These are phyloP conservation scores for Volvariella volvacea DNA, from an alignment of 1,284 basidiomycete species.

Conservation along the genomic window DNA sequence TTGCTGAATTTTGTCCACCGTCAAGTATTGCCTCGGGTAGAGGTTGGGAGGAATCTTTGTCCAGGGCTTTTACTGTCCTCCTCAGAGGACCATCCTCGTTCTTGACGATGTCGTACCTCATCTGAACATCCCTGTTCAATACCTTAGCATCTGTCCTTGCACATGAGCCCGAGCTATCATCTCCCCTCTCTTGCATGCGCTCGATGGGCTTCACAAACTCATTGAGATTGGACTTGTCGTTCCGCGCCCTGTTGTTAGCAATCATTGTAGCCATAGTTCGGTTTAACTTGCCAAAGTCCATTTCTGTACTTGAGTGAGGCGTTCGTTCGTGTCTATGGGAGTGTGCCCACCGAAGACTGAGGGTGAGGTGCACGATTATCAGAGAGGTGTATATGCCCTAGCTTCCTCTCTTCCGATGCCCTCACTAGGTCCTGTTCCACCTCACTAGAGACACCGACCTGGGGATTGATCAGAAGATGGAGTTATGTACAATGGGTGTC, in stretches of 20 bases:
- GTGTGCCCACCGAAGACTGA: constrained; percentile 46
- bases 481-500: no score
- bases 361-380: constrained; percentile 39
- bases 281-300: constrained; percentile 41
- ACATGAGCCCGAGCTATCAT: constrained; percentile 38
- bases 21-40: neutral
- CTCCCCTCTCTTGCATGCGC: constrained; percentile 20
- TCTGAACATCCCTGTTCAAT: constrained; percentile 66
- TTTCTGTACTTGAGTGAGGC: neutral
- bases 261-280: constrained; percentile 66
- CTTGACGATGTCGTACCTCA: constrained; percentile 77
- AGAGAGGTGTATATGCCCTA: constrained; percentile 47
- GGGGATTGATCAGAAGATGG: no score
- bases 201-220: constrained; percentile 60
- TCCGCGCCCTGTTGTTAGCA: constrained; percentile 58
- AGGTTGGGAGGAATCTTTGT: constrained; percentile 1
- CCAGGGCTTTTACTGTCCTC: constrained; percentile 36
- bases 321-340: no score
- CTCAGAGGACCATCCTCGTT: constrained; percentile 71
- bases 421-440: constrained; percentile 7
- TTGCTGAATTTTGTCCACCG: constrained; percentile 6
- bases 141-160: constrained; percentile 66
- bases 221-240: constrained; percentile 65
- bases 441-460: neutral
- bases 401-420: constrained; percentile 55